These are phyloP conservation scores for Phytophthora crassamura DNA, from an alignment of 352 stramenopile species.

Conservation along the genomic window DNA sequence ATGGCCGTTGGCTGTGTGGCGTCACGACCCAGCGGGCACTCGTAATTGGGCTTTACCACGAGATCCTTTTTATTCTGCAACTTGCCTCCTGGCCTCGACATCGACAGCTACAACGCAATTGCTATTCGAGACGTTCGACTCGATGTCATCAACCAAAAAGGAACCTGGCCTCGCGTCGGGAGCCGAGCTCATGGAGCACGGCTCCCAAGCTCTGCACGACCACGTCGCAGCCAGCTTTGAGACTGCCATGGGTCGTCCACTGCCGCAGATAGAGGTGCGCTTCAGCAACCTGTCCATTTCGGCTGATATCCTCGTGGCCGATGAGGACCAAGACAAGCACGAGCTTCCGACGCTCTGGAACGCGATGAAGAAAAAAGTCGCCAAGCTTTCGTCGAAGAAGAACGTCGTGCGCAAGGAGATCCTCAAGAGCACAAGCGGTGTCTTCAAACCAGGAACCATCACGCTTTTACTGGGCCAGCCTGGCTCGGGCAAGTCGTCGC, in stretches of 20 bases:
- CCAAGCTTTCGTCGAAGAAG: no score
- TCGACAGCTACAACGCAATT: not conserved
- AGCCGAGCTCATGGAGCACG: slow-evolving; percentile 35
- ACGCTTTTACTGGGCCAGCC: slow-evolving; percentile 41
- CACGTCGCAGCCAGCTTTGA: slow-evolving; percentile 41
- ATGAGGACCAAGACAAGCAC: slow-evolving; percentile 12
- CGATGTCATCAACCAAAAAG: slow-evolving; percentile 11
- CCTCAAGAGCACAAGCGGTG: slow-evolving; percentile 49
- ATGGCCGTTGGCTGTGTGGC: no score
- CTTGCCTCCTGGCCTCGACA: slow-evolving; percentile 4
- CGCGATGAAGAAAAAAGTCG: slow-evolving; percentile 51
- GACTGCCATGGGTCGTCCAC: slow-evolving; percentile 39
- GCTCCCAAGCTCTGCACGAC: slow-evolving; percentile 40
- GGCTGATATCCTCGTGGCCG: no score
- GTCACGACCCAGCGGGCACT: no score
- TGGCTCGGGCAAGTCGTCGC: slow-evolving; percentile 36
- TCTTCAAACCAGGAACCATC: slow-evolving; percentile 47
- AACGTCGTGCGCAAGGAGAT: slow-evolving; percentile 54
- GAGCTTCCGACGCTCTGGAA: slow-evolving; percentile 54
- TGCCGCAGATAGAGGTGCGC: no score
- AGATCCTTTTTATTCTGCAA: slow-evolving; percentile 13
- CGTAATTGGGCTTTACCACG: no score
- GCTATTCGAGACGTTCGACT: not conserved
- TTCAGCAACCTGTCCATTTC: no score
- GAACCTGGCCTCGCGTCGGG: slow-evolving; percentile 30